Evolutionary conservation across 164 flowering plant genomes (phyloP).

Genomic region (Tinospora cordifolia): DNA sequence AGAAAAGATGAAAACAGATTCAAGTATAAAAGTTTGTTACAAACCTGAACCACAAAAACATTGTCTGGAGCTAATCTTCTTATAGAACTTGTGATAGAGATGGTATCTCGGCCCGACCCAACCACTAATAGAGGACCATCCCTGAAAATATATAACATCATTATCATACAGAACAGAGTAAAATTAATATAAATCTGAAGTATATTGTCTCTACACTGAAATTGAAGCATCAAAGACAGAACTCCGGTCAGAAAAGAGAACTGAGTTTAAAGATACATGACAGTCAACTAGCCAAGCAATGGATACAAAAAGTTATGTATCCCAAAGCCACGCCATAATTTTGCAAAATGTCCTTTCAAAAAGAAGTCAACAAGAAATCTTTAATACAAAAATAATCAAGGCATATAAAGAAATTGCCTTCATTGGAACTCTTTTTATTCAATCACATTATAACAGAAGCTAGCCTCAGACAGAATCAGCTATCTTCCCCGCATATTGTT

Average conservation of each 20-base stretch:
- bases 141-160: conserved; percentile 32
- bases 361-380: no score
- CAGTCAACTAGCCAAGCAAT: neutral
- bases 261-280: neutral
- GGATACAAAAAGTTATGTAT: no score
- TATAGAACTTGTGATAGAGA: conserved; percentile 72
- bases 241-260: neutral
- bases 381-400: no score
- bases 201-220: neutral
- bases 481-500: no score
- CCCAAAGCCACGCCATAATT: no score
- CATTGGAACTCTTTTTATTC: no score
- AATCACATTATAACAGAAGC: no score
- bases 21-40: neutral
- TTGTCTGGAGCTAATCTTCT: conserved; percentile 64
- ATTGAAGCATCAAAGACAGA: neutral
- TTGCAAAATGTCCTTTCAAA: no score
- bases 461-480: no score
- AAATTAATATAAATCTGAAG: neutral
- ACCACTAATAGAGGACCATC: conserved; percentile 87
- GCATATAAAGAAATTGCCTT: no score
- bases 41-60: conserved; percentile 92
- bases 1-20: neutral
- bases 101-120: conserved; percentile 92
- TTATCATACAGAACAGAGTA: neutral